Evolutionary conservation across 225 moss, liverwort and hornwort species (phyloP).

Genomic region (Rhytidiadelphus loreus): DNA sequence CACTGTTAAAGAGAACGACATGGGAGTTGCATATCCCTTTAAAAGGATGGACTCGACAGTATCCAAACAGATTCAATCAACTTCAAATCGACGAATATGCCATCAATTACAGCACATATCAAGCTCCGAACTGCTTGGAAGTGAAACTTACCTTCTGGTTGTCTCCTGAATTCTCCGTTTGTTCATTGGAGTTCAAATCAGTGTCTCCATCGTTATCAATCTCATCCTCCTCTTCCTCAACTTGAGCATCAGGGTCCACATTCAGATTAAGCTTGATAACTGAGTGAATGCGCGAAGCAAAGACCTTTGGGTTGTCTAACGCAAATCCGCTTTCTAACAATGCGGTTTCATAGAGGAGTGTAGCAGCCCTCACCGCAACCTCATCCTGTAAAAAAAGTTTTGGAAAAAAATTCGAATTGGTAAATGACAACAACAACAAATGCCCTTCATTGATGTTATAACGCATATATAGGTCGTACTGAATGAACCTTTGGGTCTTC

Average conservation of each 20-base stretch:
- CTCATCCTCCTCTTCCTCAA: conserved; percentile 35
- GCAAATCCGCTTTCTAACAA: conserved; percentile 74
- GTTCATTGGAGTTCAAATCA: neutral
- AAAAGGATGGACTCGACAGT: neutral
- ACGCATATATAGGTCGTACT: neutral
- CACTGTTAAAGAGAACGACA: neutral
- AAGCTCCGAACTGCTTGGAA: neutral
- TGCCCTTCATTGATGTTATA: neutral
- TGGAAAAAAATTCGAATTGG: neutral
- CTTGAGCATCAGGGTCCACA: conserved; percentile 55
- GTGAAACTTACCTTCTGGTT: neutral
- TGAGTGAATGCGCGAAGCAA: conserved; percentile 53
- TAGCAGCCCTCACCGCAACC: conserved; percentile 29
- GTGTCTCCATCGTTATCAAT: neutral
- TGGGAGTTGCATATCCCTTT: neutral
- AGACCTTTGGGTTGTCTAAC: conserved; percentile 58
- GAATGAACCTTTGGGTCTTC: conserved; percentile 40
- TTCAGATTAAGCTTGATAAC: conserved; percentile 50
- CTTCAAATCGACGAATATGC: neutral
- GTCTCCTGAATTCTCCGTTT: neutral
- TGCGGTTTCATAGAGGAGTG: conserved; percentile 59
- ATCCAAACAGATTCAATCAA: neutral
- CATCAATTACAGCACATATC: neutral
- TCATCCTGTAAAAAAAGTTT: conserved; percentile 33
- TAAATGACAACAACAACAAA: neutral